Conservation (phyloP, 2,329 filamentous ascomycete species). For the Diaporthe batatas region DNA sequence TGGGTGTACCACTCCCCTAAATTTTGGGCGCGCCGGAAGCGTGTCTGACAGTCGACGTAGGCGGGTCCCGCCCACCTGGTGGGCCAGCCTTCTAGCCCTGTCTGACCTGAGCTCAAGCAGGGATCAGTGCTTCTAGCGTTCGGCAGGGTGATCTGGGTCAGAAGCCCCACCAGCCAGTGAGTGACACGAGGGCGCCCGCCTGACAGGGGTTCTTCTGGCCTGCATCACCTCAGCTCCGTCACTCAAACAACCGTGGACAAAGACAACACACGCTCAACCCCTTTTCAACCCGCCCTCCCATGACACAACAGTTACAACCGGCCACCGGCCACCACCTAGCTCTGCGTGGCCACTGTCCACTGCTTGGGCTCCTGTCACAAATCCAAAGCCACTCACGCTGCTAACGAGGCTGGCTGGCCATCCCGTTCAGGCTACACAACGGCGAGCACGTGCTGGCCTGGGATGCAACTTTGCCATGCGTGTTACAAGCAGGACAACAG, state of each 20-base stretch:
- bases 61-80: slow-evolving; percentile 1
- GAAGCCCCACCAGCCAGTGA: slow-evolving; percentile 11
- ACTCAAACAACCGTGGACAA: slow-evolving; percentile 7
- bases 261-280: slow-evolving; percentile 13
- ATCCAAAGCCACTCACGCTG: background rate
- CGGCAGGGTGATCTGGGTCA: background rate
- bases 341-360: rapidly evolving
- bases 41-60: slow-evolving; percentile 36
- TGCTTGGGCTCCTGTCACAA: background rate
- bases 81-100: slow-evolving; percentile 16
- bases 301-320: background rate
- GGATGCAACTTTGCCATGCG: background rate
- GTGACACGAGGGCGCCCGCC: slow-evolving; percentile 21
- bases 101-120: slow-evolving; percentile 32
- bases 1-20: slow-evolving; percentile 31
- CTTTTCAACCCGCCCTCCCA: background rate
- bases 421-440: background rate
- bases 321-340: background rate
- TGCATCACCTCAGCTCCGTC: background rate
- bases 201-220: slow-evolving; percentile 5
- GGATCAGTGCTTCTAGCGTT: slow-evolving; percentile 7
- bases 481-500: background rate
- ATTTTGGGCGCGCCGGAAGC: slow-evolving; percentile 39
- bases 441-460: background rate
- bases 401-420: too few relatives aligned